These are phyloP conservation scores for Pseudonectria buxi DNA, from an alignment of 2,329 filamentous ascomycete genomes.

Conservation along the genomic window DNA sequence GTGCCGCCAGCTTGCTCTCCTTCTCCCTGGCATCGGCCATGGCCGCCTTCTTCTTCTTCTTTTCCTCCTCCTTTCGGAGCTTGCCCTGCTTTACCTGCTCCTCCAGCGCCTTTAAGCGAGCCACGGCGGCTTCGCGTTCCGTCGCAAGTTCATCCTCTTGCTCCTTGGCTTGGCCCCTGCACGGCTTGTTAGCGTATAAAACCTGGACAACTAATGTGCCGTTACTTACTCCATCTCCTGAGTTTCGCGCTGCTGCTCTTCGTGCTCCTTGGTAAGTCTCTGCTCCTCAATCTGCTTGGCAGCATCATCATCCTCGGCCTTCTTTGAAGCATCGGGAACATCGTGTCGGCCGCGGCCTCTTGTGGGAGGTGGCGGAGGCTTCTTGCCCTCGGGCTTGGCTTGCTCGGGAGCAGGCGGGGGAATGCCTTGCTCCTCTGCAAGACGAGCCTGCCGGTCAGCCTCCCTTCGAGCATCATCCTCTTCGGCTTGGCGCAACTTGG, in stretches of 20 bases:
- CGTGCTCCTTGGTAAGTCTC: conserved; percentile 62
- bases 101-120: conserved; percentile 80
- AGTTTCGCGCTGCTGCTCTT: conserved; percentile 66
- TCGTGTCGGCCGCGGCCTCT: conserved; percentile 62
- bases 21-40: conserved; percentile 82
- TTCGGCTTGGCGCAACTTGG: conserved; percentile 81
- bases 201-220: background rate
- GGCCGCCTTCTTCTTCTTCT: conserved; percentile 83
- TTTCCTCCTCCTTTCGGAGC: conserved; percentile 93
- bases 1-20: conserved; percentile 74
- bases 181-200: conserved; percentile 22
- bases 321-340: conserved; percentile 44
- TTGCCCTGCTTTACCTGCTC: conserved; percentile 92
- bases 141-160: conserved; percentile 75
- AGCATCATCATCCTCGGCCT: conserved; percentile 50
- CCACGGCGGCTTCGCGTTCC: conserved; percentile 74
- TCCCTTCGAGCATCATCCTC: conserved; percentile 90
- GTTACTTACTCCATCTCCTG: conserved; percentile 78
- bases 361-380: conserved; percentile 72
- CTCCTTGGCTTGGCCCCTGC: conserved; percentile 63
- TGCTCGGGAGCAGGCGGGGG: conserved; percentile 50
- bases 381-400: conserved; percentile 46
- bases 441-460: conserved; percentile 73
- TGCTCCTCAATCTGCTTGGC: conserved; percentile 59
- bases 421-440: conserved; percentile 68